phyloP scores from a whole-genome alignment of 2,329 filamentous ascomycete genomes.

The Arthrobotrys sinensis region DNA sequence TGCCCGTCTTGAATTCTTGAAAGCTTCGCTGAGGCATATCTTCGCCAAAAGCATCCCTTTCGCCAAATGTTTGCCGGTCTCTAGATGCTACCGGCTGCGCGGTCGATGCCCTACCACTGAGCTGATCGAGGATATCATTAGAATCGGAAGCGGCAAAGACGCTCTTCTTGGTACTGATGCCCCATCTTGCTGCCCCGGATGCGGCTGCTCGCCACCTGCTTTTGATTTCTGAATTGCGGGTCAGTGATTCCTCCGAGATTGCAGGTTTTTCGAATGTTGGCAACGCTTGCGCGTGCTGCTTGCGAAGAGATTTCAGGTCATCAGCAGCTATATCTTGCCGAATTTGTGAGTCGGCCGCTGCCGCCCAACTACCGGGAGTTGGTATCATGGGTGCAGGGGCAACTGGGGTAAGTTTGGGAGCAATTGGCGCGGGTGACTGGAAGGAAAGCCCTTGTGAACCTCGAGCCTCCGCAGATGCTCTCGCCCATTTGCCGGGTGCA shows the following conservation, averaged over 20 bases:
- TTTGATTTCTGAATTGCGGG: slow-evolving; percentile 14
- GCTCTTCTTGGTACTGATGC: slow-evolving; percentile 51
- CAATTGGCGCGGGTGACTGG: not conserved
- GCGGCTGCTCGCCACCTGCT: slow-evolving; percentile 17
- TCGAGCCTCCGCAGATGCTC: slow-evolving; percentile 8
- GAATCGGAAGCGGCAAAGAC: slow-evolving; percentile 47
- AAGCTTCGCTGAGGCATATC: slow-evolving; percentile 29
- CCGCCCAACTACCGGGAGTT: not conserved
- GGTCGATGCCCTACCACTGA: slow-evolving; percentile 26
- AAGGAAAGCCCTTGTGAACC: not conserved
- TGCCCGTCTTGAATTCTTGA: slow-evolving; percentile 3
- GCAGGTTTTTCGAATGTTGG: slow-evolving; percentile 47
- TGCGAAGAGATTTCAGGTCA: slow-evolving; percentile 60
- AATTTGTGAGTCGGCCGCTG: not conserved
- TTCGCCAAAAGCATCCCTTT: slow-evolving; percentile 3
- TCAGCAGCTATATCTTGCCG: slow-evolving; percentile 54
- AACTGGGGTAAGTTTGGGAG: not conserved
- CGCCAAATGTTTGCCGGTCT: not conserved
- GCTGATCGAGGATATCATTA: slow-evolving; percentile 47
- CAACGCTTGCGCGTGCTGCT: slow-evolving; percentile 52
- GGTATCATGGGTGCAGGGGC: not conserved
- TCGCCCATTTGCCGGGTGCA: not conserved
- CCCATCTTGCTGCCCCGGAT: slow-evolving; percentile 34
- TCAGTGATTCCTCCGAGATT: slow-evolving; percentile 56
- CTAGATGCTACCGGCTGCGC: not conserved